phyloP scores from a whole-genome alignment of 2,329 filamentous ascomycete genomes.

The Bipolaris cookei region DNA sequence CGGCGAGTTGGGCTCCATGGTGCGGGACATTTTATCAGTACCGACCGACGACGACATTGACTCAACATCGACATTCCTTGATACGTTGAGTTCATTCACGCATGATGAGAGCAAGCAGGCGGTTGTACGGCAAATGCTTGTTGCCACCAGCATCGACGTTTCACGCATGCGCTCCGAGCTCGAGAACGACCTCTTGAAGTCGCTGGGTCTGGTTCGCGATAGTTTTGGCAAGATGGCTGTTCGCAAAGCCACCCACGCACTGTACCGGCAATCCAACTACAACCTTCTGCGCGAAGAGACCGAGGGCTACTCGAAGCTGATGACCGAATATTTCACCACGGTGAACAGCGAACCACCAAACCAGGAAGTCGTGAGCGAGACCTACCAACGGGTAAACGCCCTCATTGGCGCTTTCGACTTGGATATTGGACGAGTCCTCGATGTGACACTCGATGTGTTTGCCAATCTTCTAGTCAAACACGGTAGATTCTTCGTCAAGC shows the following conservation, averaged over 20 bases:
- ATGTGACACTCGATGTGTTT: slow-evolving; percentile 94
- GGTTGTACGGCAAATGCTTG: slow-evolving; percentile 70
- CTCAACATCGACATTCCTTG: slow-evolving; percentile 72
- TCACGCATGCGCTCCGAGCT: slow-evolving; percentile 78
- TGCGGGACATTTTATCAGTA: slow-evolving; percentile 74
- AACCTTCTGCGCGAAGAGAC: slow-evolving; percentile 94
- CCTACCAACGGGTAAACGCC: slow-evolving; percentile 90
- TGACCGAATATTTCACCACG: slow-evolving; percentile 93
- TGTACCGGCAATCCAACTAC: slow-evolving; percentile 97
- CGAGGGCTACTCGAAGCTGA: slow-evolving; percentile 94
- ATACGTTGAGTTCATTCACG: slow-evolving; percentile 79
- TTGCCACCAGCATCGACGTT: slow-evolving; percentile 74
- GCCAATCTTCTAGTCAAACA: slow-evolving; percentile 93
- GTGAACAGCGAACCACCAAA: slow-evolving; percentile 76
- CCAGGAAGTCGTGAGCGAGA: slow-evolving; percentile 77
- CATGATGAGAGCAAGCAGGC: slow-evolving; percentile 69
- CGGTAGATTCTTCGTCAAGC: slow-evolving; percentile 91
- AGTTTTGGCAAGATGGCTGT: slow-evolving; percentile 84
- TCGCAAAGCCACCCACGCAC: slow-evolving; percentile 86
- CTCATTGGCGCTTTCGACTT: slow-evolving; percentile 97
- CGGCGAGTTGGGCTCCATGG: slow-evolving; percentile 70
- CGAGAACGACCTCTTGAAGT: slow-evolving; percentile 77
- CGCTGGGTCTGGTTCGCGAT: slow-evolving; percentile 80
- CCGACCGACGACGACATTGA: slow-evolving; percentile 55
- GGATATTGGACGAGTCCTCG: slow-evolving; percentile 91